A percentile compares a stretch with the other conserved stretches of the same genome.
Conservation (phyloP, 2,329 filamentous ascomycete species). For the Fusarium paranaense region DNA sequence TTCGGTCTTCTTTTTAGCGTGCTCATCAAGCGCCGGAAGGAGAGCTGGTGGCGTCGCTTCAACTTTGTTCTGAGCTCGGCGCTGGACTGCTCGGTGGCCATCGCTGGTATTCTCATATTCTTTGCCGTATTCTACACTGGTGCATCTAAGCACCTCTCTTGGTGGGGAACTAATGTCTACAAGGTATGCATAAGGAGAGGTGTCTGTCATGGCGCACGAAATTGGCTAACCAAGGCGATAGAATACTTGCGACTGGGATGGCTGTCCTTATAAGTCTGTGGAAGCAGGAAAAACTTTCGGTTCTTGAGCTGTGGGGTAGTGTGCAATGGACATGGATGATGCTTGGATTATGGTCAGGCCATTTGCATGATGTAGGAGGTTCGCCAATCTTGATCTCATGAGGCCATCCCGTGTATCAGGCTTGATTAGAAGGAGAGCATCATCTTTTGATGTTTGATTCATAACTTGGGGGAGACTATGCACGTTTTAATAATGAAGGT, state of each 20-base stretch:
- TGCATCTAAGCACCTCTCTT: slow-evolving; percentile 40
- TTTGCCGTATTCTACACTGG: slow-evolving; percentile 49
- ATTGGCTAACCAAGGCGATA: neutral
- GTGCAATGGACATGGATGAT: too few species aligned
- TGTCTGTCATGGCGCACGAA: neutral
- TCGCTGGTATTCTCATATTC: slow-evolving; percentile 50
- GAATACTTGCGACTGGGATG: slow-evolving; percentile 42
- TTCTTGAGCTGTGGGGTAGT: neutral
- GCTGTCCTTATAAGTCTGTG: slow-evolving; percentile 28
- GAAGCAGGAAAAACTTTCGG: neutral
- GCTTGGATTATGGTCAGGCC: neutral
- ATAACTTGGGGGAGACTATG: neutral
- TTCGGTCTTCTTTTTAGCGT: slow-evolving; percentile 46
- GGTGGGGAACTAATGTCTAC: slow-evolving; percentile 47
- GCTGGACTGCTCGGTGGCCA: slow-evolving; percentile 47
- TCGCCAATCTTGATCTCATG: too few species aligned
- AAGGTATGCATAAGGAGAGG: slow-evolving; percentile 3
- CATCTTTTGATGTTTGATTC: neutral
- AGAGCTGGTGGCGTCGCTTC: slow-evolving; percentile 47
- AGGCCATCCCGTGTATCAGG: neutral
- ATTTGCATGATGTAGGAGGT: neutral
- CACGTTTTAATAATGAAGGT: neutral
- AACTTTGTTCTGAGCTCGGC: slow-evolving; percentile 50
- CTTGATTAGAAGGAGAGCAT: neutral
- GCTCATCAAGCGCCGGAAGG: slow-evolving; percentile 38